These are phyloP conservation scores for Bruguiera gymnorhiza DNA, from an alignment of 345 rosid species.

Conservation along the genomic window DNA sequence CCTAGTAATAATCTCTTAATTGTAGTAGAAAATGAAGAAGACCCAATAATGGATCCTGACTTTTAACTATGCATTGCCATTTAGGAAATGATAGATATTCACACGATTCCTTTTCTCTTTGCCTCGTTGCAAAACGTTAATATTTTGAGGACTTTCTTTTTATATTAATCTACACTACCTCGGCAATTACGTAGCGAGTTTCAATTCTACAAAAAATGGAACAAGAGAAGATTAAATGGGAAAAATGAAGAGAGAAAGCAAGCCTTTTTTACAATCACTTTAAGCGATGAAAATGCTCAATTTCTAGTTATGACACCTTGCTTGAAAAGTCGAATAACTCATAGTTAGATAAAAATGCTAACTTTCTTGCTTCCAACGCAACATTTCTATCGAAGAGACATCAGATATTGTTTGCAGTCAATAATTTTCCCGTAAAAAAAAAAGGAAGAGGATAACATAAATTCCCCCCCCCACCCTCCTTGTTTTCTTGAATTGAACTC, in stretches of 20 bases:
- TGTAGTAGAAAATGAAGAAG: too few relatives aligned
- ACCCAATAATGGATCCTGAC: neutral
- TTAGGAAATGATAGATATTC: neutral
- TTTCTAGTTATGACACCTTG: slow-evolving; percentile 12
- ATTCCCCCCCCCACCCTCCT: neutral
- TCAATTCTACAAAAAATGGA: neutral
- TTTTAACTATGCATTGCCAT: neutral
- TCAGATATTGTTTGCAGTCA: neutral
- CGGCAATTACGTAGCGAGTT: neutral
- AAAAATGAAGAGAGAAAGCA: neutral
- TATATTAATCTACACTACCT: neutral
- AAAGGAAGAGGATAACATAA: neutral
- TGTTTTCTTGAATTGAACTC: too few relatives aligned
- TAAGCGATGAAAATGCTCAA: neutral
- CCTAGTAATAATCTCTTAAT: too few relatives aligned
- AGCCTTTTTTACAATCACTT: neutral
- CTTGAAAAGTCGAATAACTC: slow-evolving; percentile 1
- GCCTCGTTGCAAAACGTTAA: neutral
- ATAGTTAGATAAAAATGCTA: neutral
- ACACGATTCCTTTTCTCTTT: neutral
- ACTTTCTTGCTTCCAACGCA: slow-evolving; percentile 19
- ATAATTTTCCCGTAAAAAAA: neutral
- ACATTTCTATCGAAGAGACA: neutral
- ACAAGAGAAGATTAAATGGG: too few relatives aligned
- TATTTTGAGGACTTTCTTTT: neutral